phyloP scores from a whole-genome alignment of 306 rosid species.

The Lathyrus sativus region DNA sequence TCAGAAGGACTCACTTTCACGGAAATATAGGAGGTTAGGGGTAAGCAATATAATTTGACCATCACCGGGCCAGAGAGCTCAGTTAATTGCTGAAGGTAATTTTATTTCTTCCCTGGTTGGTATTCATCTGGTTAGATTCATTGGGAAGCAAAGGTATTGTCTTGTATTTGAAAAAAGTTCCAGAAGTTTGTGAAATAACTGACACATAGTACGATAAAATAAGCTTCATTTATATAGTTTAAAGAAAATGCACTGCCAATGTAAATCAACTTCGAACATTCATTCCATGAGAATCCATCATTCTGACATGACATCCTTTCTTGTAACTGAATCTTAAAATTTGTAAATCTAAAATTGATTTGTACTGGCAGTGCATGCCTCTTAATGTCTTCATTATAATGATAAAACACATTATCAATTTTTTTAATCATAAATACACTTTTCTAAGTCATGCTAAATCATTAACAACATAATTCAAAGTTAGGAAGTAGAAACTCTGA shows the following conservation, averaged over 20 bases:
- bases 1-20: no score
- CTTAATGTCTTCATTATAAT: not conserved
- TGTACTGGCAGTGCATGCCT: not conserved
- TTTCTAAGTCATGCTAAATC: slow-evolving; percentile 7
- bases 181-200: not conserved
- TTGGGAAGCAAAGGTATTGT: no score
- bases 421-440: not conserved
- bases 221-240: not conserved
- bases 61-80: no score
- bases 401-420: not conserved
- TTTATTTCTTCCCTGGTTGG: no score
- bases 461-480: slow-evolving; percentile 20
- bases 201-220: not conserved
- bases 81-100: no score
- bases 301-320: not conserved
- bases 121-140: no score
- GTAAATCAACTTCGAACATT: not conserved
- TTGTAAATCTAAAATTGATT: not conserved
- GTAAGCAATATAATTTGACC: no score
- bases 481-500: slow-evolving; percentile 28
- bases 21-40: no score
- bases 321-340: not conserved
- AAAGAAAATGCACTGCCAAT: not conserved
- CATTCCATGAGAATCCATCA: not conserved
- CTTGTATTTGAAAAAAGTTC: no score